Evolutionary conservation across 1,284 basidiomycete species (phyloP).

Genomic region (Kwoniella shivajii): DNA sequence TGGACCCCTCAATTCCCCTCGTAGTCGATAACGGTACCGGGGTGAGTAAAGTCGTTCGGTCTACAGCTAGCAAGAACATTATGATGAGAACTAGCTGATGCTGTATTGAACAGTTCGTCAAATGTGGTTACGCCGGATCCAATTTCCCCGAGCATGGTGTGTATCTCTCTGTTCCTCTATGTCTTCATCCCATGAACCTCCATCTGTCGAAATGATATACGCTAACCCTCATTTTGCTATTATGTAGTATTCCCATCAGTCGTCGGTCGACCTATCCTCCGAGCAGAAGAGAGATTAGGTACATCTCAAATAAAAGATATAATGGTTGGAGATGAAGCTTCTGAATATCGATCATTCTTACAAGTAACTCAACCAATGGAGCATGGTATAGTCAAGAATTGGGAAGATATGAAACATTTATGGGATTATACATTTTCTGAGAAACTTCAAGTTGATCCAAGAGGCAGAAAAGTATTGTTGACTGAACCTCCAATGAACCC

Average conservation of each 20-base stretch:
- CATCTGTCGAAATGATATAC: no score
- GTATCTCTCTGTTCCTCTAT: no score
- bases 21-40: constrained; percentile 98
- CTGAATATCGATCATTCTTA: constrained; percentile 88
- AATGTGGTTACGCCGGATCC: constrained; percentile 95
- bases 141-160: constrained; percentile 97
- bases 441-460: constrained; percentile 86
- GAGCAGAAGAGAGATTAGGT: constrained; percentile 92
- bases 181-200: no score
- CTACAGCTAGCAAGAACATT: background rate
- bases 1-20: constrained; percentile 61
- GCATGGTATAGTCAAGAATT: constrained; percentile 97
- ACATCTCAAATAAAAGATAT: constrained; percentile 87
- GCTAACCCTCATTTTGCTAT: no score
- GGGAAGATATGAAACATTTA: constrained; percentile 97
- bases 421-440: constrained; percentile 99
- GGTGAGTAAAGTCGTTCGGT: constrained; percentile 61
- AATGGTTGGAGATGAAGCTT: constrained; percentile 97
- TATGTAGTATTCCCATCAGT: constrained; percentile 90
- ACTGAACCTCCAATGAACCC: constrained; percentile 99
- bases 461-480: constrained; percentile 85
- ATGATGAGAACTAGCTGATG: background rate
- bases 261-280: constrained; percentile 93
- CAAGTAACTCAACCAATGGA: constrained; percentile 99
- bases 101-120: constrained; percentile 75